Conservation (phyloP, 2,329 filamentous ascomycete species). For the Beauveria scarabaeidicola region DNA sequence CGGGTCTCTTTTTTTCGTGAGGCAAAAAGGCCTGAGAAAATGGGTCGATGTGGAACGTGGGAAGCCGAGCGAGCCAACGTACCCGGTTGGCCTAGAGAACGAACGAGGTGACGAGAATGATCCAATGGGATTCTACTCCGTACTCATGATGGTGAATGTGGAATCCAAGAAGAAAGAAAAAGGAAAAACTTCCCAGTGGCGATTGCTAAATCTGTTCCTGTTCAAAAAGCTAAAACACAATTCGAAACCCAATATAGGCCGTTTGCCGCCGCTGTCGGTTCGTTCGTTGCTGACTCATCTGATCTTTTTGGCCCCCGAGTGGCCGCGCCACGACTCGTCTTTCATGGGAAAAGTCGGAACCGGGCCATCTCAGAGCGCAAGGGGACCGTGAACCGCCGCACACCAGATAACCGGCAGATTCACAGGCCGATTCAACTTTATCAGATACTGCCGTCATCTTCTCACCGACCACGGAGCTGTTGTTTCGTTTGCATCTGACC, state of each 20-base stretch:
- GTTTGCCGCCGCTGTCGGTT: background rate
- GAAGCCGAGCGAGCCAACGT: background rate
- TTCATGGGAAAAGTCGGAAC: conserved; percentile 3
- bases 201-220: too few species aligned
- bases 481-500: background rate
- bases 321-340: background rate
- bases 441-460: background rate
- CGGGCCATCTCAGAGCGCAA: background rate
- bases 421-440: background rate
- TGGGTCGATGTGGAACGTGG: conserved; percentile 10
- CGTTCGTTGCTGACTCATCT: background rate
- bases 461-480: background rate
- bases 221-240: too few species aligned
- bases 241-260: background rate
- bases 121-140: background rate
- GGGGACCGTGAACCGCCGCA: background rate
- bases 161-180: background rate
- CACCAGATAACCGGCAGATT: background rate
- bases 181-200: too few species aligned
- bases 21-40: conserved; percentile 7
- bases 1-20: background rate
- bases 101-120: background rate
- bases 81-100: background rate
- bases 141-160: background rate
- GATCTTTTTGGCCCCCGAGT: background rate